Evolutionary conservation across 2,329 filamentous ascomycete genomes (phyloP), one percentile per base, ranked within the genome.

Genomic region (Aspergillus tamarii): DNA sequence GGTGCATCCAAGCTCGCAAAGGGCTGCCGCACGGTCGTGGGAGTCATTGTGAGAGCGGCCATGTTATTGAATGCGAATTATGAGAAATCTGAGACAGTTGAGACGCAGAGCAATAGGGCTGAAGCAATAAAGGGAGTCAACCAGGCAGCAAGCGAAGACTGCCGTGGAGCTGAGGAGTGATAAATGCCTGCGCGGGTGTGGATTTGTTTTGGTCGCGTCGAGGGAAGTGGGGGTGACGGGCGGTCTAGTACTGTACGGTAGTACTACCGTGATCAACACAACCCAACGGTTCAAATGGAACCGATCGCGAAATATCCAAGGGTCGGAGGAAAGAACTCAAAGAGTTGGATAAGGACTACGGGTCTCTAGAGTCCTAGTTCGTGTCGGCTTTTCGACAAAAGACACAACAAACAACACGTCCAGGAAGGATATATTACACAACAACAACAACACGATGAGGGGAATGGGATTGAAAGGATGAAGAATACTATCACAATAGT

Each of bases 21-120:
- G 12, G 76, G 76, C 62, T 75, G 74, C 28, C 76, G 74, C 28
- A 70, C 56, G 26, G 73, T 69, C 60, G 72, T 68, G 58, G 73
- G 69, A 62, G 74, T 72, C 74, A 78, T 76, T 53, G 74, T 76
- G 66, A 78, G 70, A 57, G 76, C 69, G 34, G 73, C 74, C 74
- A 77, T 78, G 57, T 26, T 66, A 66, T 54, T 63, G 26, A 9
- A 54, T 43, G 53, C 53, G 57, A 59, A 28, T 43, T 21, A 43
- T 45, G 60, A 28, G 48, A 55, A 63, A 57, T 30, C 11, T 36
- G 12, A 53, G 48, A 32, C 30, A 21, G 54, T 32, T n/a, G 48
- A 9, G 36, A 52, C 12, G 34, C 45, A 46, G 34, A 64, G 16
- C 9, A 57, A 58, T 45, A 43, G 52, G 61, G 9, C 9, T 43